Base-by-base conservation (phyloP, 2,329 filamentous ascomycete species). In the Cryphonectria japonica region DNA sequence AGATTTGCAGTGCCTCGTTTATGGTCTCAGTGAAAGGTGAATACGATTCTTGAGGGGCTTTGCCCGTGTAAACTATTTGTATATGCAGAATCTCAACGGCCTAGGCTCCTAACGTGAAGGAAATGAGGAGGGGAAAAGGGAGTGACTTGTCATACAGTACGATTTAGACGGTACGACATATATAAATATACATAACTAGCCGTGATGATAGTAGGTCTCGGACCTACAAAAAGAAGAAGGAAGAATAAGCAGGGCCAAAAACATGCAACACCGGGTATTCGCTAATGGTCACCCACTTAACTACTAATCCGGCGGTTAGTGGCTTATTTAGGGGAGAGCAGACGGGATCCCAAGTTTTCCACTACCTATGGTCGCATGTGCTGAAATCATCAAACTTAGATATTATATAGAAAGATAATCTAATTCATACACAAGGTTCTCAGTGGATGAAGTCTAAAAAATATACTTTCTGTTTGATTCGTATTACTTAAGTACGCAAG, bases 241-340 rank as follows among this genome's bases (percentile, higher is more conserved):
- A 19, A 8, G 19, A 19, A 32, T 32, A 34, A 19, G 34, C 8
- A 11, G 3, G 9, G 7, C 19, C 22, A 59, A 59, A 57, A 59
- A 59, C 54, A 32, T 59, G 13, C 54, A 59, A 59, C 54, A 59
- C 54, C 54, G 29, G 54, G 54, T 59, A 59, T 59, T 59, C 54
- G 54, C 54, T 59, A 59, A 59, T 59, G 54, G 54, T 59, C 54
- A 59, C 54, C 54, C 54, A 59, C 54, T 59, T 59, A 59, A 59
- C 54, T 59, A 59, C 54, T 59, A 59, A 59, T 59, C 54, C 54
- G 26, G 54, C 54, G 54, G 54, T 59, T 59, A 59, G 54, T 34
- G 54, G 54, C 54, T 59, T 59, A 59, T 59, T 59, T 59, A 59
- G 54, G 54, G 54, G 54, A 59, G 54, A 59, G 54, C 54, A 34